Percentiles rank a stretch among this genome's conserved stretches.
Conservation (phyloP, 2,329 filamentous ascomycete species). For the Hymenoscyphus repandus region DNA sequence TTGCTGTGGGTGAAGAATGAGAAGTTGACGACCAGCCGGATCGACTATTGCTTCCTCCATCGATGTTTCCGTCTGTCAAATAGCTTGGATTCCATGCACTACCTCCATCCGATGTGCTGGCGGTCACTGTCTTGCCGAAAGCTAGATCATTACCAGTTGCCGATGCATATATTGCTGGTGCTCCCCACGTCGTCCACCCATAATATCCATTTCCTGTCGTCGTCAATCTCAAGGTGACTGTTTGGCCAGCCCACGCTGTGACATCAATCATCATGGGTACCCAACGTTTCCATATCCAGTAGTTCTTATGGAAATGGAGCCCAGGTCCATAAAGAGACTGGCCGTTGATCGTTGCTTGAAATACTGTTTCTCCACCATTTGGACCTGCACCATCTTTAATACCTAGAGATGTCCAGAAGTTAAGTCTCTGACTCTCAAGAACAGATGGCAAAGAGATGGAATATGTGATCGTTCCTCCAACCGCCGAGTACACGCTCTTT, state of each 20-base stretch:
- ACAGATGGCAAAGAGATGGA: conserved; percentile 8
- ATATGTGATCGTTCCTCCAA: conserved; percentile 9
- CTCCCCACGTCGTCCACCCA: conserved; percentile 16
- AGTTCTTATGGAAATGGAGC: conserved; percentile 10
- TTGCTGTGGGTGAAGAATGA: conserved; percentile 5
- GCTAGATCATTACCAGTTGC: conserved; percentile 9
- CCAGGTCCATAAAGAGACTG: conserved; percentile 8
- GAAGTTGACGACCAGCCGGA: conserved; percentile 13
- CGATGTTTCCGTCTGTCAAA: conserved; percentile 9
- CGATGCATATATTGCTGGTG: conserved; percentile 10
- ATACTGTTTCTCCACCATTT: conserved; percentile 10
- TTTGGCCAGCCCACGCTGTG: conserved; percentile 13
- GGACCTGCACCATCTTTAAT: conserved; percentile 15
- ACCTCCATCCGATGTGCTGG: conserved; percentile 10
- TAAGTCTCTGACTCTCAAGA: conserved; percentile 7
- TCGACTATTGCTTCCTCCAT: background rate
- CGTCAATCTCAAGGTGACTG: conserved; percentile 5
- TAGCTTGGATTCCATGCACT: background rate
- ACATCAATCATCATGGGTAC: conserved; percentile 14
- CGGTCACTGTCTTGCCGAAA: conserved; percentile 1
- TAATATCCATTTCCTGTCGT: conserved; percentile 10
- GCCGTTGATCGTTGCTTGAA: conserved; percentile 12
- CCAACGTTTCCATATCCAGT: conserved; percentile 15
- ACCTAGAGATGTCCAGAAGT: conserved; percentile 16
- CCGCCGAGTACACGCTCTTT: conserved; percentile 14